These are phyloP conservation scores for Carex scoparia DNA, from an alignment of 176 grass and related monocot species.

Conservation along the genomic window DNA sequence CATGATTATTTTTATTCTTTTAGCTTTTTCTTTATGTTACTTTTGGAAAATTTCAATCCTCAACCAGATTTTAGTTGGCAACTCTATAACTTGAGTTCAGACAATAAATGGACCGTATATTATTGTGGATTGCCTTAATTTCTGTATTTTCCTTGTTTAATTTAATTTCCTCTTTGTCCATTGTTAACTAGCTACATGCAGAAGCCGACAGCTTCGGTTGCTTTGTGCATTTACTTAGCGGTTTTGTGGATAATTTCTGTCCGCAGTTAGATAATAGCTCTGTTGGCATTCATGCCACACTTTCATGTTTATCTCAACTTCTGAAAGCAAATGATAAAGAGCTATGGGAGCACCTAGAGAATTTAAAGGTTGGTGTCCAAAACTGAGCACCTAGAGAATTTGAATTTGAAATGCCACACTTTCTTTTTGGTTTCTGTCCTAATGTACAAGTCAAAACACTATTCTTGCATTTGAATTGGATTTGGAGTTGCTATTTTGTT, in stretches of 20 bases:
- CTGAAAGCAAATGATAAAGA: slow-evolving; percentile 92
- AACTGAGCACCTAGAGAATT: neutral
- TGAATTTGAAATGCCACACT: no score
- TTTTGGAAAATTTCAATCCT: neutral
- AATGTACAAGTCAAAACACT: neutral
- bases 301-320: slow-evolving; percentile 68
- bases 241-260: slow-evolving; percentile 80
- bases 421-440: neutral
- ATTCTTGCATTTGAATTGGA: neutral
- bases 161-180: neutral
- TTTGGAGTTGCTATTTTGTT: neutral
- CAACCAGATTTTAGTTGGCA: neutral
- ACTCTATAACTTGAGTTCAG: neutral
- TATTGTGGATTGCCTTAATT: neutral
- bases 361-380: neutral
- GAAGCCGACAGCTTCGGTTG: slow-evolving; percentile 89
- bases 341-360: slow-evolving; percentile 87
- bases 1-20: neutral
- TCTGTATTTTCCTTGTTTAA: slow-evolving; percentile 13
- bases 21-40: neutral
- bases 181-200: slow-evolving; percentile 32
- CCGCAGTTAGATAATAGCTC: slow-evolving; percentile 83
- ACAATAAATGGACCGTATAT: neutral
- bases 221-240: slow-evolving; percentile 76
- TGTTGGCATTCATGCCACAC: slow-evolving; percentile 64